These are phyloP conservation scores for Chytriomyces hyalinus DNA, from an alignment of 192 early-diverging fungal species.

Conservation along the genomic window DNA sequence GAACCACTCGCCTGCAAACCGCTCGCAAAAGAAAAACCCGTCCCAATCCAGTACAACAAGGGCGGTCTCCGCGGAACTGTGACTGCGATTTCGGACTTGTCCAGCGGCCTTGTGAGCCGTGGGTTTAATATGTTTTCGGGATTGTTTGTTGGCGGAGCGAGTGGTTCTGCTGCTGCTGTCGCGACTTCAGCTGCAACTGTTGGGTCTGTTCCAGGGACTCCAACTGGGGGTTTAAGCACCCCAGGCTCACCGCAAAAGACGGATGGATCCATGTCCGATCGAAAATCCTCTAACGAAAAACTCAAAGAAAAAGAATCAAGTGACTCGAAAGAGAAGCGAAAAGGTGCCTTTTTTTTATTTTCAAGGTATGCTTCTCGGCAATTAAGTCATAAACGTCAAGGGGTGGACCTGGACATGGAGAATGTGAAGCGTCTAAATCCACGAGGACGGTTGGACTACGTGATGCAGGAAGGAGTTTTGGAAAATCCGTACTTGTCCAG, in stretches of 20 bases:
- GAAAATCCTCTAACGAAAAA: neutral
- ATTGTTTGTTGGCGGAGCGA: conserved; percentile 8
- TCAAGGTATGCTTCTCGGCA: neutral
- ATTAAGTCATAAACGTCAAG: neutral
- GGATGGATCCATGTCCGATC: neutral
- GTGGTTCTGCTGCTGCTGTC: neutral
- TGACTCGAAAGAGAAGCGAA: neutral
- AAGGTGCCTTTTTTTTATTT: neutral
- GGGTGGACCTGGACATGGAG: conserved; percentile 16
- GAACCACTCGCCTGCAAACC: conserved; percentile 72
- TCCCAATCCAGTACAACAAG: conserved; percentile 78
- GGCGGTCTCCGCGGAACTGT: conserved; percentile 73
- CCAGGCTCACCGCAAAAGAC: neutral
- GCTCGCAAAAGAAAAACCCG: conserved; percentile 70
- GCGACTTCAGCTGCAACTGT: neutral
- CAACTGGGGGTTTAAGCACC: neutral
- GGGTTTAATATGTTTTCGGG: conserved; percentile 66
- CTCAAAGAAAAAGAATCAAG: neutral
- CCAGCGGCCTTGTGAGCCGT: conserved; percentile 68
- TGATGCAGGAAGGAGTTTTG: conserved; percentile 68
- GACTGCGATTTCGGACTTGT: conserved; percentile 70
- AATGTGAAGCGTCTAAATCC: conserved; percentile 54
- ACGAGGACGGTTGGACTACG: conserved; percentile 67
- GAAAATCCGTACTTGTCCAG: conserved; percentile 74
- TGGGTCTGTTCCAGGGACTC: neutral